phyloP scores from a whole-genome alignment of 108 stramenopile genomes.

The Mayamaea pseudoterrestris region DNA sequence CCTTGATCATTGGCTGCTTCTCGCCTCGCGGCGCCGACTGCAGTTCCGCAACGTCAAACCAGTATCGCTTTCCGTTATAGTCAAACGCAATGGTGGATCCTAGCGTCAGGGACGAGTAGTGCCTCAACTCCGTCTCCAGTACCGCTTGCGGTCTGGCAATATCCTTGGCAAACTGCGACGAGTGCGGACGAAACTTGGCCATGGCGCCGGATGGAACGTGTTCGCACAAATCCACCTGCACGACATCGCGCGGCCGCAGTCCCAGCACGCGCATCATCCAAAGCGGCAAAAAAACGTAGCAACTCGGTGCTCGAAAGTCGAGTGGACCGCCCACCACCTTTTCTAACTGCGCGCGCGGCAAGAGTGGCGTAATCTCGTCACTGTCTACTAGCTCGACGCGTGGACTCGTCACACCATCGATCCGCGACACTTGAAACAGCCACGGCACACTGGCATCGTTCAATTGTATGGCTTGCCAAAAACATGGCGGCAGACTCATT shows the following conservation, averaged over 20 bases:
- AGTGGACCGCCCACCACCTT: slow-evolving; percentile 68
- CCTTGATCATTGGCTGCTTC: slow-evolving; percentile 56
- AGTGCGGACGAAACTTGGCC: slow-evolving; percentile 69
- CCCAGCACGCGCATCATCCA: slow-evolving; percentile 86
- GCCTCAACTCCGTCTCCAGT: slow-evolving; percentile 81
- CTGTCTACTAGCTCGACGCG: slow-evolving; percentile 36
- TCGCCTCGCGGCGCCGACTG: slow-evolving; percentile 77
- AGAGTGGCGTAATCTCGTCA: slow-evolving; percentile 6
- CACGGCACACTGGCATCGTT: slow-evolving; percentile 79
- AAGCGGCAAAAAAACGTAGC: slow-evolving; percentile 72
- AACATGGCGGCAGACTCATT: slow-evolving; percentile 55
- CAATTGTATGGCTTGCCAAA: slow-evolving; percentile 58
- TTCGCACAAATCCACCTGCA: slow-evolving; percentile 48
- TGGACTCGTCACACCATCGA: slow-evolving; percentile 43
- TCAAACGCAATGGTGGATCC: slow-evolving; percentile 79
- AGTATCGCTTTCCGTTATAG: slow-evolving; percentile 65
- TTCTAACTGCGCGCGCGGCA: slow-evolving; percentile 15
- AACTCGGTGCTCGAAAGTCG: slow-evolving; percentile 85
- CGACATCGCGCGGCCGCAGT: slow-evolving; percentile 67
- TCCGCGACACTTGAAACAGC: slow-evolving; percentile 63
- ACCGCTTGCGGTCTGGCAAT: slow-evolving; percentile 82
- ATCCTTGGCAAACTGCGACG: slow-evolving; percentile 40
- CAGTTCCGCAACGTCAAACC: slow-evolving; percentile 83
- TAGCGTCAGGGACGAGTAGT: slow-evolving; percentile 67
- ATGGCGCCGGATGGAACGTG: slow-evolving; percentile 56